A percentile compares a stretch with the other conserved stretches of the same genome.
Evolutionary conservation across 441 rosid species (phyloP).

Genomic region (Omphalea diandra): DNA sequence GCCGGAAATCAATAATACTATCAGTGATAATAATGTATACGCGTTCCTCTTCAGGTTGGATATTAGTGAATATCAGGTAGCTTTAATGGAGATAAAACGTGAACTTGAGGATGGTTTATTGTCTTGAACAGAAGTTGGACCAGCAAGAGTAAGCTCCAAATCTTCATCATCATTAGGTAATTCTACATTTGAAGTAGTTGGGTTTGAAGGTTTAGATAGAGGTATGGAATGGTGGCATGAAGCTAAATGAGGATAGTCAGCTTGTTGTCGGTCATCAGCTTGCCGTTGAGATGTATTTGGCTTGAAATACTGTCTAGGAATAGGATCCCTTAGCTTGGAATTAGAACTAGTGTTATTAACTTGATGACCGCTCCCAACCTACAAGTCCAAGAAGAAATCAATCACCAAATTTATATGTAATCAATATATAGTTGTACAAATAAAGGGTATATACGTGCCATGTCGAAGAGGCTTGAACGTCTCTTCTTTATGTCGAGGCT

Average conservation of each 20-base stretch:
- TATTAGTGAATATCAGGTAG: no score
- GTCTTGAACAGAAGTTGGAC: conserved; percentile 33
- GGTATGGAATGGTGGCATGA: conserved; percentile 22
- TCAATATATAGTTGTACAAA: no score
- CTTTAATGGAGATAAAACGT: conserved; percentile 40
- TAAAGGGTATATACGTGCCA: conserved; percentile 31
- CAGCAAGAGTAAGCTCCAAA: conserved; percentile 67
- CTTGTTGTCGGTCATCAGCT: no score
- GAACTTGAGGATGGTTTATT: conserved; percentile 26
- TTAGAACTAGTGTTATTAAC: conserved; percentile 23
- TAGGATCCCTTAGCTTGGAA: conserved; percentile 14
- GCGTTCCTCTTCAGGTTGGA: no score
- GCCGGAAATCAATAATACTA: conserved; percentile 1
- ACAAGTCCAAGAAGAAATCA: conserved; percentile 8
- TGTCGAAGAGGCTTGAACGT: conserved; percentile 82
- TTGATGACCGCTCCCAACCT: conserved; percentile 26
- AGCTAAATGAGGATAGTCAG: not conserved
- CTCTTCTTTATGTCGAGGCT: conserved; percentile 68
- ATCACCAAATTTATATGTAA: not conserved
- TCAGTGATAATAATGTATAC: not conserved
- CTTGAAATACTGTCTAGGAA: not conserved
- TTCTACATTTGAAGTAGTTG: conserved; percentile 24
- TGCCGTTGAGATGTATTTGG: no score
- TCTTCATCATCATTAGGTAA: conserved; percentile 19
- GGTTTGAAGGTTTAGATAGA: conserved; percentile 22